phyloP scores from a whole-genome alignment of 139 green algal species.

The Pseudopediastrum boryanum region DNA sequence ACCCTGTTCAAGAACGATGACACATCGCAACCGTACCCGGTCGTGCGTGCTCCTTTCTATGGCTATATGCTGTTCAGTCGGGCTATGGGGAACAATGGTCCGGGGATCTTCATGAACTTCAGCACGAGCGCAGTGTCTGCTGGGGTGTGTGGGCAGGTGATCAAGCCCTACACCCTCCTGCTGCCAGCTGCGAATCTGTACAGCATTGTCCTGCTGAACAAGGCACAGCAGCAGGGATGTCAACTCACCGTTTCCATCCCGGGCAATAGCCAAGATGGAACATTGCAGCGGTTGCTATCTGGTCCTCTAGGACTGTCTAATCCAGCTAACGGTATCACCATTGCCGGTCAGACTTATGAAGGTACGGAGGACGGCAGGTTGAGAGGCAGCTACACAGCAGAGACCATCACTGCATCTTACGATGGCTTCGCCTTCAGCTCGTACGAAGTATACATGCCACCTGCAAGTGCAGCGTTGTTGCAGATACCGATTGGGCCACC shows the following conservation, averaged over 20 bases:
- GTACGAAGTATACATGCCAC: conserved; percentile 2
- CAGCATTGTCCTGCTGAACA: conserved; percentile 21
- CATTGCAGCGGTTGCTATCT: background rate
- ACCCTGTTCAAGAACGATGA: conserved; percentile 18
- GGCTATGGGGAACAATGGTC: conserved; percentile 24
- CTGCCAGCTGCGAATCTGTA: conserved; percentile 29
- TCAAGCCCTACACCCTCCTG: conserved; percentile 18
- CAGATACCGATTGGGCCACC: conserved; percentile 33
- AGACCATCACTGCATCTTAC: conserved; percentile 3
- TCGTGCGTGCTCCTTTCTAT: conserved; percentile 16
- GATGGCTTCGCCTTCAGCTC: background rate
- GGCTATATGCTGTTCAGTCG: conserved; percentile 34
- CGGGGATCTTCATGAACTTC: conserved; percentile 21
- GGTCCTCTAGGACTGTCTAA: conserved; percentile 11
- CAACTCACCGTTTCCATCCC: conserved; percentile 11
- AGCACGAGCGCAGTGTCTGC: background rate
- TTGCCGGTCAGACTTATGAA: conserved; percentile 31
- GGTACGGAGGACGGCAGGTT: background rate
- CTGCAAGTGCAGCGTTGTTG: conserved; percentile 3
- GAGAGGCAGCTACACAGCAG: background rate
- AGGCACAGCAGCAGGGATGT: background rate
- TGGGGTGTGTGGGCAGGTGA: background rate
- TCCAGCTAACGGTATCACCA: conserved; percentile 4
- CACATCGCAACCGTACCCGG: conserved; percentile 2
- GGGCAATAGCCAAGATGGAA: background rate